Conservation (phyloP, 2,329 filamentous ascomycete species). For the Tothia fuscella region DNA sequence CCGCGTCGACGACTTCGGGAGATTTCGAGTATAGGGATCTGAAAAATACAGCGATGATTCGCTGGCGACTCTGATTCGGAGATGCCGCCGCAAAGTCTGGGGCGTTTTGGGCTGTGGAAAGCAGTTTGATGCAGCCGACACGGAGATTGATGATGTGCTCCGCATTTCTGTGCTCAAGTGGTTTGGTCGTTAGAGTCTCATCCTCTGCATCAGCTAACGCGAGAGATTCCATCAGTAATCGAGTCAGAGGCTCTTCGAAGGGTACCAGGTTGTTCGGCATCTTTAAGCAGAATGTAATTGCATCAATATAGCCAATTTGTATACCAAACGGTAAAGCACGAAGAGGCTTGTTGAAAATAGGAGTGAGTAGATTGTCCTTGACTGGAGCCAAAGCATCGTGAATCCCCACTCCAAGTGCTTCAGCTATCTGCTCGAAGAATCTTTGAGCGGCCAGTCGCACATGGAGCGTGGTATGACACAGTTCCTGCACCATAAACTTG, state of each 20-base stretch:
- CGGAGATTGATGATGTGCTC: constrained; percentile 85
- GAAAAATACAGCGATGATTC: constrained; percentile 91
- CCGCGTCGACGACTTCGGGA: constrained; percentile 81
- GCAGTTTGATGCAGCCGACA: constrained; percentile 82
- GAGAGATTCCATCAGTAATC: constrained; percentile 83
- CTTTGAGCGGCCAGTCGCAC: constrained; percentile 79
- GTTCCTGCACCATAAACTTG: constrained; percentile 72
- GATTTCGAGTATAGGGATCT: constrained; percentile 93
- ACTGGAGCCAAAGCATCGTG: constrained; percentile 83
- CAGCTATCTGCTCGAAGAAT: constrained; percentile 69
- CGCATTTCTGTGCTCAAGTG: constrained; percentile 86
- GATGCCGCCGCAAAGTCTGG: constrained; percentile 76
- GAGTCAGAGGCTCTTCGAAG: constrained; percentile 84
- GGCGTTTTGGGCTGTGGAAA: constrained; percentile 88
- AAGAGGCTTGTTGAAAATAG: constrained; percentile 91
- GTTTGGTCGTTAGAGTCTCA: constrained; percentile 83
- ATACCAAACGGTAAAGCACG: constrained; percentile 85
- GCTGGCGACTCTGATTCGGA: constrained; percentile 47
- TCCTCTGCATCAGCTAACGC: constrained; percentile 91
- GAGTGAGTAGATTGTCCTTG: constrained; percentile 76
- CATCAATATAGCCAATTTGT: constrained; percentile 97
- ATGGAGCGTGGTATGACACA: constrained; percentile 92
- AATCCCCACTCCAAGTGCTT: constrained; percentile 64
- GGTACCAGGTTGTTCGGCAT: constrained; percentile 79
- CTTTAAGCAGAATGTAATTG: constrained; percentile 87